Conservation (phyloP, 2,329 filamentous ascomycete genomes). For the Parascedosporium putredinis region DNA sequence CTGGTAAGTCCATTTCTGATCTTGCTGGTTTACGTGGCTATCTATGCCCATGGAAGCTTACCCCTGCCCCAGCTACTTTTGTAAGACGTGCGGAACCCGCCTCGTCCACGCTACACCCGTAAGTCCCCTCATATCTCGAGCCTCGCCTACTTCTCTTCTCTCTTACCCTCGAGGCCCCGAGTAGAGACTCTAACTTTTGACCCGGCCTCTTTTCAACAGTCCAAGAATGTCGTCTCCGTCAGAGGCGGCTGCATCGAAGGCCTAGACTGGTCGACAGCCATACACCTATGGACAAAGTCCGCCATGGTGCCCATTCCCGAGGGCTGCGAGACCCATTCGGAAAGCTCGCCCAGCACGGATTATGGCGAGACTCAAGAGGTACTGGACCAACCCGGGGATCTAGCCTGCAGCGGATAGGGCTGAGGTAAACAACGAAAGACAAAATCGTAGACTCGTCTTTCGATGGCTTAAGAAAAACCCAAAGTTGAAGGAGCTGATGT, state of each 20-base stretch:
- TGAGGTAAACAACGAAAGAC: neutral
- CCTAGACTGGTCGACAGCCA: conserved; percentile 48
- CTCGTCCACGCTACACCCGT: conserved; percentile 52
- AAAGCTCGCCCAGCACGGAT: conserved; percentile 35
- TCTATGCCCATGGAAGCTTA: too few relatives aligned
- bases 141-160: too few relatives aligned
- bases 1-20: conserved; percentile 30
- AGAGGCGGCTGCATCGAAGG: conserved; percentile 59
- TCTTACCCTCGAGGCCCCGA: neutral
- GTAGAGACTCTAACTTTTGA: too few relatives aligned
- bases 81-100: conserved; percentile 53
- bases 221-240: conserved; percentile 50
- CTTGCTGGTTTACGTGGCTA: too few relatives aligned
- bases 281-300: conserved; percentile 58
- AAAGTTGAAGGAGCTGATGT: too few relatives aligned
- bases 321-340: conserved; percentile 45
- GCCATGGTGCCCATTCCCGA: conserved; percentile 62
- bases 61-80: conserved; percentile 46
- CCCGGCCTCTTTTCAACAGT: too few relatives aligned
- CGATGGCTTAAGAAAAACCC: neutral
- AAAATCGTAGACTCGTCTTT: neutral
- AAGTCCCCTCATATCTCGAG: conserved; percentile 20
- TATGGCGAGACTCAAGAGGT: conserved; percentile 33
- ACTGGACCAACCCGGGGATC: conserved; percentile 35
- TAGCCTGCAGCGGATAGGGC: conserved; percentile 23